A percentile compares a stretch with the other conserved stretches of the same genome.
phyloP scores from a whole-genome alignment of 2,329 filamentous ascomycete genomes.

The Fusarium continuum region DNA sequence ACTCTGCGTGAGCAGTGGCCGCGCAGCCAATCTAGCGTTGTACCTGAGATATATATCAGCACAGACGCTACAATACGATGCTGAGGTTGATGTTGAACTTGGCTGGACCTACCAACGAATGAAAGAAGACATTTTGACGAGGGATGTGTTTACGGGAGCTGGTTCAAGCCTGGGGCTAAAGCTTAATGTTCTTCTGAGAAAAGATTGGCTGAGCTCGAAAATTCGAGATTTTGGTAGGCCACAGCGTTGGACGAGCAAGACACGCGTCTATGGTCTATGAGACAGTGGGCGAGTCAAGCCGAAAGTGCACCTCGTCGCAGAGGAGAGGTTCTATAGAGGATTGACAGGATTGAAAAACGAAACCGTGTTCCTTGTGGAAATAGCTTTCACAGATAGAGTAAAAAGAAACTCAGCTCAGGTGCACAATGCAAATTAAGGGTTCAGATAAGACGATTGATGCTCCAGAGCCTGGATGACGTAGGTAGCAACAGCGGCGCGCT shows the following conservation, averaged over 20 bases:
- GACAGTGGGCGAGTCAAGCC: constrained; percentile 5
- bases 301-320: neutral
- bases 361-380: neutral
- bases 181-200: constrained; percentile 24
- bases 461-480: constrained; percentile 31
- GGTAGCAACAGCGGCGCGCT: constrained; percentile 23
- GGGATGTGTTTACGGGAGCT: neutral
- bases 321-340: constrained; percentile 13
- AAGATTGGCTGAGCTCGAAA: constrained; percentile 9
- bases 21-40: constrained; percentile 79
- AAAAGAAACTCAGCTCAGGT: neutral
- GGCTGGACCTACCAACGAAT: constrained; percentile 46
- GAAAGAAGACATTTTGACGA: constrained; percentile 41
- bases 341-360: neutral
- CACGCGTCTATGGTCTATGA: constrained; percentile 29
- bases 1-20: constrained; percentile 89
- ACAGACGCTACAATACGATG: neutral
- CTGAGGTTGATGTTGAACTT: neutral
- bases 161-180: constrained; percentile 5
- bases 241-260: constrained; percentile 25
- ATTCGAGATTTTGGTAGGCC: constrained; percentile 25
- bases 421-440: constrained; percentile 5
- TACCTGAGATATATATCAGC: constrained; percentile 69
- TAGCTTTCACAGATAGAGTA: neutral
- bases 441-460: constrained; percentile 6